Evolutionary conservation across 2,329 filamentous ascomycete genomes (phyloP).

Genomic region (Gaeumannomyces tritici): DNA sequence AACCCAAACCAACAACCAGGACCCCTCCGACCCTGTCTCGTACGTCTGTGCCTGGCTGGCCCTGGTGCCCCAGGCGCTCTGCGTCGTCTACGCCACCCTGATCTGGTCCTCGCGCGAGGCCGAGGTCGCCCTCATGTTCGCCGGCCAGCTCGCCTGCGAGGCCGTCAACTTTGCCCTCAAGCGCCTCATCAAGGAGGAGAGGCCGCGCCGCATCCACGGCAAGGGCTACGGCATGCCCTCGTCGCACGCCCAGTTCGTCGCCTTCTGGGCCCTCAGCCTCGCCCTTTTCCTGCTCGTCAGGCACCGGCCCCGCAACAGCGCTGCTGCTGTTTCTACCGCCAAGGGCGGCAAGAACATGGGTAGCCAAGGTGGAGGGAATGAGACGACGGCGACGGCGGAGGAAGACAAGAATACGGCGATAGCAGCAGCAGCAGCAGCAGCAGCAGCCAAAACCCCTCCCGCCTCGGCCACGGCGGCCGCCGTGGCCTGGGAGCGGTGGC

Average conservation of each 20-base stretch:
- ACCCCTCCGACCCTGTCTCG: slow-evolving; percentile 76
- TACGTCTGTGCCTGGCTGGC: slow-evolving; percentile 89
- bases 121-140: slow-evolving; percentile 83
- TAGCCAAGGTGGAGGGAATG: background rate
- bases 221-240: slow-evolving; percentile 97
- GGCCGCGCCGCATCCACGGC: slow-evolving; percentile 68
- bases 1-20: slow-evolving; percentile 39
- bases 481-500: background rate
- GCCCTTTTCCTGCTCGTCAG: slow-evolving; percentile 76
- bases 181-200: slow-evolving; percentile 82
- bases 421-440: background rate
- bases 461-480: background rate
- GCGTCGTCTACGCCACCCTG: slow-evolving; percentile 81
- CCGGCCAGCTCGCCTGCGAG: slow-evolving; percentile 85
- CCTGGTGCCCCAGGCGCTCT: slow-evolving; percentile 83
- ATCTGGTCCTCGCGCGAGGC: slow-evolving; percentile 86
- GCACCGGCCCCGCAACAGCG: slow-evolving; percentile 47
- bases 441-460: background rate
- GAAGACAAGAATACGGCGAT: background rate
- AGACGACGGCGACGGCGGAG: slow-evolving; percentile 1
- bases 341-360: background rate
- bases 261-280: slow-evolving; percentile 82
- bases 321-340: background rate
- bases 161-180: slow-evolving; percentile 84
- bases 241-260: slow-evolving; percentile 90